Evolutionary conservation across 352 stramenopile genomes (phyloP).

Genomic region (Pythium rishiriense): DNA sequence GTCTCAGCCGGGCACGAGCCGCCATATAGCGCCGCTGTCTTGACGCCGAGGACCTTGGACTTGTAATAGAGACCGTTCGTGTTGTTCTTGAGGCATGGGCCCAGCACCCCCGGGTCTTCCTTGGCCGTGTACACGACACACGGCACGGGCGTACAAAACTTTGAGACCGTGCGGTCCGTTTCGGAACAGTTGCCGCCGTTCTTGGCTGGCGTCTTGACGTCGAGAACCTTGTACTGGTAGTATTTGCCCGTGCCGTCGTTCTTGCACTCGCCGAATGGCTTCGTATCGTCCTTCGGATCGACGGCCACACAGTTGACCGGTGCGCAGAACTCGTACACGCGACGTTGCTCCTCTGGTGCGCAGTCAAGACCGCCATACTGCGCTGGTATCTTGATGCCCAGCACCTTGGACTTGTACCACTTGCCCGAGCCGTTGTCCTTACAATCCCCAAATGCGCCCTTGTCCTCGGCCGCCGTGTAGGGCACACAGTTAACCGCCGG

Average conservation of each 20-base stretch:
- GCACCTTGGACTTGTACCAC: slow-evolving; percentile 3
- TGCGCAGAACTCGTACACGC: background rate
- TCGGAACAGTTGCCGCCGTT: background rate
- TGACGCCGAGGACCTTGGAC: slow-evolving; percentile 2
- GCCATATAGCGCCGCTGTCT: background rate
- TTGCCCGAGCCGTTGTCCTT: background rate
- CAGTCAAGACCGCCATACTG: background rate
- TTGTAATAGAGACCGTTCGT: too few species aligned
- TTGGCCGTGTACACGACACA: background rate
- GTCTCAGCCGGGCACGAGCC: background rate
- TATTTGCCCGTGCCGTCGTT: background rate
- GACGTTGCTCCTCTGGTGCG: background rate
- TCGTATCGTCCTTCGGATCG: background rate
- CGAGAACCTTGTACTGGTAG: slow-evolving; percentile 4
- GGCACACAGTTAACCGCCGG: background rate
- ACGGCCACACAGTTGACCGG: background rate
- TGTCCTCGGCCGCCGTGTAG: background rate
- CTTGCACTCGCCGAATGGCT: background rate
- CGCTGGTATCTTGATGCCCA: background rate
- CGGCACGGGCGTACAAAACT: background rate
- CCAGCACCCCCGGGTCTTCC: background rate
- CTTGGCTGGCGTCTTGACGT: too few species aligned
- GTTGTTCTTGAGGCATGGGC: too few species aligned
- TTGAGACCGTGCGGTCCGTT: background rate
- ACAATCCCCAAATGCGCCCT: background rate